Percentiles rank a stretch among this genome's conserved stretches.
These are phyloP conservation scores for Ramalina intermedia DNA, from an alignment of 495 filamentous ascomycete genomes.

Conservation along the genomic window DNA sequence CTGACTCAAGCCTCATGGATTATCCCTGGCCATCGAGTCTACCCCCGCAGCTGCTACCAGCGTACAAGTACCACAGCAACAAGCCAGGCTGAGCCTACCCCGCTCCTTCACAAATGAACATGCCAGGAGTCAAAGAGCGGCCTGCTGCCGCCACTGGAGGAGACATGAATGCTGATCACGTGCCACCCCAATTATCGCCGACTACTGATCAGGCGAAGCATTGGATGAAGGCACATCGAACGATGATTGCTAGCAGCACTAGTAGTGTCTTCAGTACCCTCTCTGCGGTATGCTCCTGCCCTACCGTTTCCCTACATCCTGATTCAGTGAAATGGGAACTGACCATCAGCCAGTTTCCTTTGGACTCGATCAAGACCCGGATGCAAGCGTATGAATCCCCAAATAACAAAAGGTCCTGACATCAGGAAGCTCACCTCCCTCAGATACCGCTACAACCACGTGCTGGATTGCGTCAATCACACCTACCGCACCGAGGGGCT, in stretches of 20 bases:
- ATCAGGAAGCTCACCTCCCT: constrained; percentile 1
- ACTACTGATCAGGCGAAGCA: constrained; percentile 33
- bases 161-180: constrained; percentile 17
- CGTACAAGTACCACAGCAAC: constrained; percentile 17
- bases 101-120: constrained; percentile 26
- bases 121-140: constrained; percentile 30
- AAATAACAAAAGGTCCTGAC: background rate
- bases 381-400: constrained; percentile 49
- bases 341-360: constrained; percentile 43
- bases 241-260: constrained; percentile 61
- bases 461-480: constrained; percentile 52
- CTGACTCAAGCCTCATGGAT: constrained; percentile 42
- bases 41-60: constrained; percentile 47
- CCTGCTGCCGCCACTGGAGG: constrained; percentile 26
- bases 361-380: constrained; percentile 75
- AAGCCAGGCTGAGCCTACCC: constrained; percentile 25
- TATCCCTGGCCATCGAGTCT: constrained; percentile 39
- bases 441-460: constrained; percentile 57
- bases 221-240: constrained; percentile 60
- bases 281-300: constrained; percentile 36
- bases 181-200: constrained; percentile 9
- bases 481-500: constrained; percentile 60
- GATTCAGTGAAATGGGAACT: constrained; percentile 2
- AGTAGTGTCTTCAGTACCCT: constrained; percentile 63
- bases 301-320: background rate